Evolutionary conservation across 2,329 filamentous ascomycete species (phyloP).

Genomic region (Aspergillus costaricaensis): DNA sequence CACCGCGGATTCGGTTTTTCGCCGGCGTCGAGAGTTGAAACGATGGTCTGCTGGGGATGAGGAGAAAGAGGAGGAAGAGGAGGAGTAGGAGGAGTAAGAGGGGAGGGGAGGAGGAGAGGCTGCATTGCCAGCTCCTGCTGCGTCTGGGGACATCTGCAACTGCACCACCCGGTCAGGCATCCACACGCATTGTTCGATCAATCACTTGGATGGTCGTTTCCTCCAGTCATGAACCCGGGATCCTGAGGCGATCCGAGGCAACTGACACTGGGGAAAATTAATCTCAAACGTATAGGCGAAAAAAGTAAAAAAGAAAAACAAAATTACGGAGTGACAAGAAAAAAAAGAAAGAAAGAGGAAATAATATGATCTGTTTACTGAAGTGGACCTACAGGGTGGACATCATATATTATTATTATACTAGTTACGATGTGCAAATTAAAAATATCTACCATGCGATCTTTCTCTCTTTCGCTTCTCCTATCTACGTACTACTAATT

Average conservation of each 20-base stretch:
- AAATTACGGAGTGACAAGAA: neutral
- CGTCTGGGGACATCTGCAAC: constrained; percentile 23
- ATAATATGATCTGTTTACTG: constrained; percentile 17
- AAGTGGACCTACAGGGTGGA: constrained; percentile 9
- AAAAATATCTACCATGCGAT: constrained; percentile 5
- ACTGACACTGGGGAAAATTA: neutral
- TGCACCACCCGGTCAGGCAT: constrained; percentile 21
- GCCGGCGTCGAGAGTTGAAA: constrained; percentile 16
- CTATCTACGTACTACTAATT: constrained; percentile 7
- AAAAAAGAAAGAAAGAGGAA: constrained; percentile 1
- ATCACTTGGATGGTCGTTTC: constrained; percentile 10
- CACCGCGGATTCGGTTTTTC: constrained; percentile 25
- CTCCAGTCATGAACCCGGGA: too few species aligned
- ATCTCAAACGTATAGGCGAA: neutral
- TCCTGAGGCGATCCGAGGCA: constrained; percentile 2
- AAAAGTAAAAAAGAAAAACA: constrained; percentile 2
- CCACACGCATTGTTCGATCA: constrained; percentile 19
- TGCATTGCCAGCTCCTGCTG: constrained; percentile 20
- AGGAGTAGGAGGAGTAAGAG: neutral
- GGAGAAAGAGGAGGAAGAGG: constrained; percentile 1
- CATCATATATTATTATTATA: constrained; percentile 11
- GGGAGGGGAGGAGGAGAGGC: neutral
- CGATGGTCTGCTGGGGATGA: constrained; percentile 9
- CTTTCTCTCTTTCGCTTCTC: neutral
- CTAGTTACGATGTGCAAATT: constrained; percentile 7